Evolutionary conservation across 768 basidiomycete species (phyloP).

Genomic region (Rhodotorula babjevae): DNA sequence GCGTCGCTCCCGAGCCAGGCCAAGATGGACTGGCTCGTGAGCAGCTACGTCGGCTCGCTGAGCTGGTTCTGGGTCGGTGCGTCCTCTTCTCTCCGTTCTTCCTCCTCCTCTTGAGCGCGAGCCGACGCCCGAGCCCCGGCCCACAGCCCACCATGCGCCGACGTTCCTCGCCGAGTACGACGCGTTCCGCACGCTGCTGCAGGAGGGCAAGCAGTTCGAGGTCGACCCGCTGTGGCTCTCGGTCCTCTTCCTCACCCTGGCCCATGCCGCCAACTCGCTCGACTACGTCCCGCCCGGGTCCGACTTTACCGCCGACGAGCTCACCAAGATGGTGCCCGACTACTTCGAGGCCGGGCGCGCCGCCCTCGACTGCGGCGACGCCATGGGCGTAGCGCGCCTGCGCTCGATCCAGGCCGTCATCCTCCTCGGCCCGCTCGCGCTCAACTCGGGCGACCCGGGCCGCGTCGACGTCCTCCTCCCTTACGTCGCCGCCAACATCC

Average conservation of each 20-base stretch:
- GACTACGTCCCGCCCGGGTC: slow-evolving; percentile 15
- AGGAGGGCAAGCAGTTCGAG: slow-evolving; percentile 13
- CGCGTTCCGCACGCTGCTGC: slow-evolving; percentile 14
- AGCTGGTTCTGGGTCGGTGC: slow-evolving; percentile 23
- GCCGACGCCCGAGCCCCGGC: too few relatives aligned
- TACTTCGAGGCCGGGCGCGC: slow-evolving; percentile 22
- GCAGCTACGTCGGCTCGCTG: neutral
- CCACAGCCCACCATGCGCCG: slow-evolving; percentile 10
- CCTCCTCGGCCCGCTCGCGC: slow-evolving; percentile 20
- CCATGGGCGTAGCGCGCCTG: slow-evolving; percentile 5
- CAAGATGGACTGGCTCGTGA: slow-evolving; percentile 25
- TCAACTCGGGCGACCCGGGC: slow-evolving; percentile 23
- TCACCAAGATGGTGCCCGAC: neutral
- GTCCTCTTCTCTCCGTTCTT: neutral
- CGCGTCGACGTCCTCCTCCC: slow-evolving; percentile 17
- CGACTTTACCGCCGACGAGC: slow-evolving; percentile 3
- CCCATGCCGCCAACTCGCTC: slow-evolving; percentile 14
- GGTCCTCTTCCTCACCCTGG: slow-evolving; percentile 21
- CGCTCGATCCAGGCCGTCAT: slow-evolving; percentile 17
- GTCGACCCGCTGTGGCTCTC: slow-evolving; percentile 29
- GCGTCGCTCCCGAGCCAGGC: slow-evolving; percentile 1
- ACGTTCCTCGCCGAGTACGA: slow-evolving; percentile 31
- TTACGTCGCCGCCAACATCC: slow-evolving; percentile 13
- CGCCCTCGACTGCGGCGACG: slow-evolving; percentile 21
- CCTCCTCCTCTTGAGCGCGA: too few relatives aligned